Evolutionary conservation across 768 basidiomycete genomes (phyloP), one percentile per base, ranked within the genome.

Genomic region (Dacryopinax primogenitus): DNA sequence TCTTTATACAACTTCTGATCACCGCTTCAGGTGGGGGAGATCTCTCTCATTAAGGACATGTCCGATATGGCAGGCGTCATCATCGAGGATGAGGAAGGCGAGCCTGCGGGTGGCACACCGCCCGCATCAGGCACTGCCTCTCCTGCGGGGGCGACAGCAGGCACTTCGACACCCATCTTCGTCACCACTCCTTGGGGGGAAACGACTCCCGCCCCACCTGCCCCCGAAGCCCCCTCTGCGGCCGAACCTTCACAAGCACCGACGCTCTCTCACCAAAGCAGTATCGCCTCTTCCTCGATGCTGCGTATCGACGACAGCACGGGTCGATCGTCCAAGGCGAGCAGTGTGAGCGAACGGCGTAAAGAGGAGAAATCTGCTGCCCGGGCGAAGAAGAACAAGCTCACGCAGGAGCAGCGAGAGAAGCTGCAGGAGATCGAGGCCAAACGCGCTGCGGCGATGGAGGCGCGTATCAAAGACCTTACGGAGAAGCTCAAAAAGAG

Each of bases 1-100:
- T 9, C 66, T 63, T 16, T 63, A 58, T 26, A 41, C 1, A 45
- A 47, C 35, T 47, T 61, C 65, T 67, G 21, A 67, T 18, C 61
- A 15, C 16, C 44, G 61, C 18, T 36, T 18, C 74, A 96, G 94
- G 95, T 98, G 67, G 95, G 95, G 66, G 95, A 97, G 78, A 94
- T 99, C 64, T 87, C 88, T 4, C 80, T 97, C 37, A 92, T 96
- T 84, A 97, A 93, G 73, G 91, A 90, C 69, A 90, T 92, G 87
- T 86, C 89, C 26, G 83, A 84, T 34, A 84, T 89, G 28, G 88
- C 92, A 15, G 83, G 86, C 34, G 88, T 88, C 3, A 88, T 92
- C 79, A 88, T 92, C 0, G 92, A 94, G 4, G 96, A 97, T 71
- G 95, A 96, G 72, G 87, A 87, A 75, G 86, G 86, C 12, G 92